Conservation (phyloP, 1,284 basidiomycete species). For the Termitomyces sp. region DNA sequence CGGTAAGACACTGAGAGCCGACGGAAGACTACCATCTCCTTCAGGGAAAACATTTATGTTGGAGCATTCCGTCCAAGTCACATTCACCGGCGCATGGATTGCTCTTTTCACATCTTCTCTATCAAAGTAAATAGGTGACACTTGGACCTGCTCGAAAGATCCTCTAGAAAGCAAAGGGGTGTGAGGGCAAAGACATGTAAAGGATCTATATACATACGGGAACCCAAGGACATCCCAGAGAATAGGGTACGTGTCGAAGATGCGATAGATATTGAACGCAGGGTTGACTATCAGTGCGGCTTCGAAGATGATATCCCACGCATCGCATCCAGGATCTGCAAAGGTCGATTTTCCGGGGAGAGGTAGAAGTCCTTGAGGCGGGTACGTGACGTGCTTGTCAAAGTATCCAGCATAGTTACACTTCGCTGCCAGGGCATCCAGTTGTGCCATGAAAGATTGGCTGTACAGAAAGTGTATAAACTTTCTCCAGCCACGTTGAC, state of each 20-base stretch:
- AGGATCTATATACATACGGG: constrained; percentile 41
- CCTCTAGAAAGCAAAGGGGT: constrained; percentile 36
- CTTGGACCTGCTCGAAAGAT: constrained; percentile 48
- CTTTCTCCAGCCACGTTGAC: not conserved
- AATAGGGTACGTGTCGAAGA: constrained; percentile 58
- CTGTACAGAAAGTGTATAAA: constrained; percentile 26
- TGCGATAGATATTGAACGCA: constrained; percentile 72
- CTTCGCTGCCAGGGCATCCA: constrained; percentile 44
- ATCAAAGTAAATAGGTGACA: constrained; percentile 60
- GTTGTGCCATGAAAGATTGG: constrained; percentile 53
- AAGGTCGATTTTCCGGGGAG: constrained; percentile 48
- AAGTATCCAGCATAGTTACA: constrained; percentile 67
- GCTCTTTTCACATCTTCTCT: constrained; percentile 64
- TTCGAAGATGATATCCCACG: constrained; percentile 61
- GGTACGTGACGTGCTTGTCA: constrained; percentile 59
- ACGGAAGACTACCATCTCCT: constrained; percentile 56
- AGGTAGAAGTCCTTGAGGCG: constrained; percentile 54
- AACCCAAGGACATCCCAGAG: constrained; percentile 76
- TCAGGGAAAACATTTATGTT: constrained; percentile 54
- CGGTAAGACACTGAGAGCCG: constrained; percentile 60
- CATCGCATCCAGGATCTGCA: constrained; percentile 49
- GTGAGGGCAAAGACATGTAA: not conserved
- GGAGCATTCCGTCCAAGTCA: constrained; percentile 63
- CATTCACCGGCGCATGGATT: constrained; percentile 64
- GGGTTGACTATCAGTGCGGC: constrained; percentile 61